These are phyloP conservation scores for Fusarium sterilihyphosum DNA, from an alignment of 2,329 filamentous ascomycete species.

Conservation along the genomic window DNA sequence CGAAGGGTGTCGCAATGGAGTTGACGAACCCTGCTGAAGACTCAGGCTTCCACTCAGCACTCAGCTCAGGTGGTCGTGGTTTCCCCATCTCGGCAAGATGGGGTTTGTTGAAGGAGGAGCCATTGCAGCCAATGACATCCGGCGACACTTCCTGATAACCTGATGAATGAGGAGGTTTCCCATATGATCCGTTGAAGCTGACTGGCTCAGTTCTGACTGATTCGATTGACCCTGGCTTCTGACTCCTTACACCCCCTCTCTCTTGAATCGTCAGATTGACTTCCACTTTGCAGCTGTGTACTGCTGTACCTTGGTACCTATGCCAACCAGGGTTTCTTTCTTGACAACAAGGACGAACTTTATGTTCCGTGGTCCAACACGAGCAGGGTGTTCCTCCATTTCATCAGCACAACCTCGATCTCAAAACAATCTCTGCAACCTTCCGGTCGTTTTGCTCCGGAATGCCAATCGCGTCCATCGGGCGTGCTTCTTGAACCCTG, in stretches of 20 bases:
- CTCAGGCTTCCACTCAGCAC: neutral
- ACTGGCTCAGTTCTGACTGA: neutral
- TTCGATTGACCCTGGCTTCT: neutral
- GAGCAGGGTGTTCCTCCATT: neutral
- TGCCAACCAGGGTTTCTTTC: constrained; percentile 4
- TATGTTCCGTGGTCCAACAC: constrained; percentile 10
- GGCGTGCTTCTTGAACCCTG: constrained; percentile 11
- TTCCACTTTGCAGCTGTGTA: constrained; percentile 18
- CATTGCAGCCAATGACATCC: constrained; percentile 14
- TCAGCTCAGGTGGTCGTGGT: constrained; percentile 18
- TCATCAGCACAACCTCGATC: constrained; percentile 14
- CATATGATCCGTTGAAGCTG: constrained; percentile 7
- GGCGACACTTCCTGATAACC: constrained; percentile 14
- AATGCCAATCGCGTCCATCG: constrained; percentile 4
- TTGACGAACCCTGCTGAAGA: constrained; percentile 20
- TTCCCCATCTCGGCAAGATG: constrained; percentile 6
- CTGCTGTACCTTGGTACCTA: neutral
- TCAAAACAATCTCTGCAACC: neutral
- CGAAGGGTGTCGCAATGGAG: constrained; percentile 20
- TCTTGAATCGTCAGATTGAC: constrained; percentile 31
- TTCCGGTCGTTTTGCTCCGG: constrained; percentile 42
- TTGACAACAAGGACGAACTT: constrained; percentile 14
- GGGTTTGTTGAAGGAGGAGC: neutral
- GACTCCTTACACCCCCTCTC: constrained; percentile 12
- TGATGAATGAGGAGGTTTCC: constrained; percentile 14